phyloP scores from a whole-genome alignment of 2,329 filamentous ascomycete genomes.

The Teratosphaeria epicoccoides region DNA sequence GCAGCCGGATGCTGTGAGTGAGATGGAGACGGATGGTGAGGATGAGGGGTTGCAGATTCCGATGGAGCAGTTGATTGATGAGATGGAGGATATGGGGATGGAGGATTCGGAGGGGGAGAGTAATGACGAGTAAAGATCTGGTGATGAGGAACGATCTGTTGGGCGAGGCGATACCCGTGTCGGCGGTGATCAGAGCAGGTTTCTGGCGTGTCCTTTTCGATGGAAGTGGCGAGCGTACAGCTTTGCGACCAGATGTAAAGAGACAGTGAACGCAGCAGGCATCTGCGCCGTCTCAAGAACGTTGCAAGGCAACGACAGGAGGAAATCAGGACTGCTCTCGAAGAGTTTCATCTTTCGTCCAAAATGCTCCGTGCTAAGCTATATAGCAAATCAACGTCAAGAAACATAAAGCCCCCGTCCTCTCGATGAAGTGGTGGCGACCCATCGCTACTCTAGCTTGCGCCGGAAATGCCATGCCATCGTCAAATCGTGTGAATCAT shows the following conservation, averaged over 20 bases:
- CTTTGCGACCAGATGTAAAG: too few relatives aligned
- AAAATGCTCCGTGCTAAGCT: too few relatives aligned
- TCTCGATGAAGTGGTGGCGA: not conserved
- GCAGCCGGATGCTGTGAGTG: slow-evolving; percentile 34
- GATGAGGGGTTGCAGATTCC: slow-evolving; percentile 41
- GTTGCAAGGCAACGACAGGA: too few relatives aligned
- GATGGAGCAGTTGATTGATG: slow-evolving; percentile 61
- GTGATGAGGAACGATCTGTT: not conserved
- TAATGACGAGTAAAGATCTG: not conserved
- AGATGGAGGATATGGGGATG: slow-evolving; percentile 82
- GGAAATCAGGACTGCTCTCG: too few relatives aligned
- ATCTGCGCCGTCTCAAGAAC: too few relatives aligned
- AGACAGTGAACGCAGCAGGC: too few relatives aligned
- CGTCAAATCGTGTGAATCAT: not conserved
- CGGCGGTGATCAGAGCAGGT: not conserved
- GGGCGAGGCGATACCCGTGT: not conserved
- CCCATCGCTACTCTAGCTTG: not conserved
- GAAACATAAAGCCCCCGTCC: too few relatives aligned
- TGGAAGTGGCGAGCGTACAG: too few relatives aligned
- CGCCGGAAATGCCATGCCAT: not conserved
- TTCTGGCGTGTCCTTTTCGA: too few relatives aligned
- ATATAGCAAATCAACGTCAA: too few relatives aligned
- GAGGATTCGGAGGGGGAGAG: slow-evolving; percentile 35
- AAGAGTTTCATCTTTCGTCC: too few relatives aligned
- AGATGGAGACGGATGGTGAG: slow-evolving; percentile 44